These are phyloP conservation scores for Termitomyces sp. DNA, from an alignment of 1,284 basidiomycete species.

Conservation along the genomic window DNA sequence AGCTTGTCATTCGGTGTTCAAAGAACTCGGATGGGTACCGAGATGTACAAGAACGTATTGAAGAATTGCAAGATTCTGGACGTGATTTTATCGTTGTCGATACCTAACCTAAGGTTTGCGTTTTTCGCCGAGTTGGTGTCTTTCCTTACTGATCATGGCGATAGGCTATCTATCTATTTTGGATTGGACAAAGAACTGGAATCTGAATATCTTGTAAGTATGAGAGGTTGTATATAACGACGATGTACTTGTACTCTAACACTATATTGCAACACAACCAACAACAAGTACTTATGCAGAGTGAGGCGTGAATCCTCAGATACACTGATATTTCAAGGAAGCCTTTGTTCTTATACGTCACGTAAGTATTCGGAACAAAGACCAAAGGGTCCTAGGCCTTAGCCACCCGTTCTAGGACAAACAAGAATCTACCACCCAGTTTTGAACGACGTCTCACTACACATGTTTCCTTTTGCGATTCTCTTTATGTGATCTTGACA, in stretches of 20 bases:
- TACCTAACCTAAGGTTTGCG: not conserved
- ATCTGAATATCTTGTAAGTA: not conserved
- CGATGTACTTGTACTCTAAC: not conserved
- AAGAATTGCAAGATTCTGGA: slow-evolving; percentile 6
- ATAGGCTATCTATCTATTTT: not conserved
- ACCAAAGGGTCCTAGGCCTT: no score
- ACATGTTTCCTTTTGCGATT: not conserved
- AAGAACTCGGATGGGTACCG: slow-evolving; percentile 4
- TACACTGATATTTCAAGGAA: no score
- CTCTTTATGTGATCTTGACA: not conserved
- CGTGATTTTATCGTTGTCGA: slow-evolving; percentile 7
- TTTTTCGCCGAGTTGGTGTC: not conserved
- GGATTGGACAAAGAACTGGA: not conserved
- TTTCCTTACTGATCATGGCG: not conserved
- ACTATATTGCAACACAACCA: not conserved
- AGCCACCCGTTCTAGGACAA: not conserved
- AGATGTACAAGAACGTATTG: slow-evolving; percentile 4
- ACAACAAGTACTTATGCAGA: not conserved
- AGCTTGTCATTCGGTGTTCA: slow-evolving; percentile 8
- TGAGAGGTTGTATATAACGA: not conserved
- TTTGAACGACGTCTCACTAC: not conserved
- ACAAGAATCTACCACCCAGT: not conserved
- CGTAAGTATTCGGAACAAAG: no score
- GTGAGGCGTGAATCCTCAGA: not conserved
- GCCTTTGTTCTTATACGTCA: no score